Evolutionary conservation across 2,329 filamentous ascomycete species (phyloP).

Genomic region (Sporothrix sp.): DNA sequence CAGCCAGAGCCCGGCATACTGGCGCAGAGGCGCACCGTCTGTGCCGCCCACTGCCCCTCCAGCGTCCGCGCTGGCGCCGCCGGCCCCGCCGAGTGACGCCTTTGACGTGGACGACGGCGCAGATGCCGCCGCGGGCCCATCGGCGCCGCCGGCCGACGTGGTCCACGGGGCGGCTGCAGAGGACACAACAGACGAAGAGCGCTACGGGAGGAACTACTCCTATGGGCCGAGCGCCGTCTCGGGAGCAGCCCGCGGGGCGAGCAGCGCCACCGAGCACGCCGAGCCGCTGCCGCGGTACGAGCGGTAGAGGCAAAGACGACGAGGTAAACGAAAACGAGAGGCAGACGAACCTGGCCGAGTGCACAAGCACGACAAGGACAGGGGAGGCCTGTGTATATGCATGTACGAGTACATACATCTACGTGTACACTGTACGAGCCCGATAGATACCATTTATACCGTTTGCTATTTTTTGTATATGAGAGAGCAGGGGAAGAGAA

Average conservation of each 20-base stretch:
- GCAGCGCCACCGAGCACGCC: background rate
- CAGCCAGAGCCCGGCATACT: background rate
- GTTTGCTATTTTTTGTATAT: background rate
- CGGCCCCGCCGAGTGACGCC: background rate
- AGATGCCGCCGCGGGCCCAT: background rate
- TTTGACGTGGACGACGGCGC: background rate
- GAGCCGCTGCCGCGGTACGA: conserved; percentile 26
- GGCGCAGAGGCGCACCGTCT: too few species aligned
- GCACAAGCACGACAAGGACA: too few species aligned
- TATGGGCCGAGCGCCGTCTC: conserved; percentile 13
- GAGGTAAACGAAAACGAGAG: background rate
- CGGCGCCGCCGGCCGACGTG: conserved; percentile 22
- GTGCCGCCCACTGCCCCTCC: background rate
- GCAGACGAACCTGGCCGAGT: too few species aligned
- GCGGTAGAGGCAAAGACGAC: conserved; percentile 12
- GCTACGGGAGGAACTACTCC: conserved; percentile 22
- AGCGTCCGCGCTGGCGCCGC: background rate
- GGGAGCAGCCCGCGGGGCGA: conserved; percentile 5
- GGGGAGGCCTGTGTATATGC: too few species aligned
- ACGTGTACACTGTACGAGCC: background rate
- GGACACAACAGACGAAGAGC: conserved; percentile 6
- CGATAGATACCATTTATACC: conserved; percentile 1
- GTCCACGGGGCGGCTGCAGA: background rate
- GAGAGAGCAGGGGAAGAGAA: background rate
- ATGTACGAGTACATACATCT: too few species aligned